A percentile compares a stretch with the other conserved stretches of the same genome.
Evolutionary conservation across 352 stramenopile species (phyloP).

Genomic region (Phytophthora podocarpi): DNA sequence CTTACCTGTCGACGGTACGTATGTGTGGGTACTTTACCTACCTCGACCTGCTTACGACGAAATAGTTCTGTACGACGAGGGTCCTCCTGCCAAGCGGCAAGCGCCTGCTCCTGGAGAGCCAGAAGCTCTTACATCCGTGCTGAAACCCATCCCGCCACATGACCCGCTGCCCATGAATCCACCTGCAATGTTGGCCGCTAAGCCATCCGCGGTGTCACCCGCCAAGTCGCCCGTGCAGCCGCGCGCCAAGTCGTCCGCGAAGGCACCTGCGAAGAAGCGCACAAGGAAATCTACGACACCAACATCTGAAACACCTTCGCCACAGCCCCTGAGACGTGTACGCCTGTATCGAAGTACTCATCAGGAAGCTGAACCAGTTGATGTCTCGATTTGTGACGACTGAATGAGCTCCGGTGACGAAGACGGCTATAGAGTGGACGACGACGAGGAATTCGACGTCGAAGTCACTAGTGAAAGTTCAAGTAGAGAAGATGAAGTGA

Average conservation of each 20-base stretch:
- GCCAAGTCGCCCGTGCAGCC: background rate
- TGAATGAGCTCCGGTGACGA: background rate
- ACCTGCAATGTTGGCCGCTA: background rate
- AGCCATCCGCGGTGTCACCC: background rate
- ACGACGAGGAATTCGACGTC: background rate
- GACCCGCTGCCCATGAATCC: too few species aligned
- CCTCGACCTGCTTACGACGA: too few species aligned
- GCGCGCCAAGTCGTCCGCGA: background rate
- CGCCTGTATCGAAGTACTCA: background rate
- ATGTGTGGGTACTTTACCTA: too few species aligned
- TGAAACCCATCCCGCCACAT: too few species aligned
- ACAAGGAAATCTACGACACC: background rate
- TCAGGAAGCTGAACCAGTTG: background rate
- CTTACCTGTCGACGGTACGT: constrained; percentile 4
- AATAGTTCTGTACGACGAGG: too few species aligned
- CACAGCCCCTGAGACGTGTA: background rate
- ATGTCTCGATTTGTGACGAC: background rate
- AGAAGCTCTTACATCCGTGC: too few species aligned
- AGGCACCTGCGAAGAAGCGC: background rate
- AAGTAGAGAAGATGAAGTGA: background rate
- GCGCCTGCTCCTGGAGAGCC: too few species aligned
- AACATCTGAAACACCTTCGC: background rate
- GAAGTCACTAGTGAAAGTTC: background rate
- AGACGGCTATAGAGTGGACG: background rate
- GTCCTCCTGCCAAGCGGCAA: too few species aligned